phyloP scores from a whole-genome alignment of 257 asterid genomes.

The Capsicum chinense region DNA sequence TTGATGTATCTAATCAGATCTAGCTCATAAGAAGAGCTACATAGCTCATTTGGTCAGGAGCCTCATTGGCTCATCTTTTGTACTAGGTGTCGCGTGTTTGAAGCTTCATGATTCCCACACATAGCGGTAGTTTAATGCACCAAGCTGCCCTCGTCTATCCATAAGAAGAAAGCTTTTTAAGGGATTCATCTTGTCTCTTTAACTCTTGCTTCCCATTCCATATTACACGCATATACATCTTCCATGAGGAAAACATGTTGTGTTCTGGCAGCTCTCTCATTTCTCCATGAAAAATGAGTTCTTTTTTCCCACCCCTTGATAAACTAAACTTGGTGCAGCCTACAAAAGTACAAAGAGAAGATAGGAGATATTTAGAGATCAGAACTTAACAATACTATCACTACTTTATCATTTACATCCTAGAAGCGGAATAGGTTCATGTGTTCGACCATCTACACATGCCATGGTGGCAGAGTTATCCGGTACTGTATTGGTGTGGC shows the following conservation, averaged over 20 bases:
- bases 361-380: background rate
- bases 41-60: background rate
- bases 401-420: background rate
- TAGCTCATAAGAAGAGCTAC: background rate
- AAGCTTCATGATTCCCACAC: background rate
- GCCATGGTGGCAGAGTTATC: background rate
- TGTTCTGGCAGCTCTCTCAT: background rate
- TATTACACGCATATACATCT: background rate
- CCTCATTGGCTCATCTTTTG: background rate
- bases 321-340: conserved; percentile 3
- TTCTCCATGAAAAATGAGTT: background rate
- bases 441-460: background rate
- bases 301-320: background rate
- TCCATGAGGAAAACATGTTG: background rate
- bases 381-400: background rate
- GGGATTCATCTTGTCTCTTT: background rate
- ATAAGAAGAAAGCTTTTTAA: background rate
- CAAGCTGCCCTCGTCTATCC: background rate
- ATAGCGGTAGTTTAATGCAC: background rate
- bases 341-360: background rate
- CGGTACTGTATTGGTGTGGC: background rate
- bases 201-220: background rate
- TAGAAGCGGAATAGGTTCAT: background rate
- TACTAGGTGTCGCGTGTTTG: background rate
- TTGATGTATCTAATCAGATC: background rate